Percentiles rank a stretch among this genome's conserved stretches.
phyloP scores from a whole-genome alignment of 345 rosid genomes.

The Limnanthes douglasii region DNA sequence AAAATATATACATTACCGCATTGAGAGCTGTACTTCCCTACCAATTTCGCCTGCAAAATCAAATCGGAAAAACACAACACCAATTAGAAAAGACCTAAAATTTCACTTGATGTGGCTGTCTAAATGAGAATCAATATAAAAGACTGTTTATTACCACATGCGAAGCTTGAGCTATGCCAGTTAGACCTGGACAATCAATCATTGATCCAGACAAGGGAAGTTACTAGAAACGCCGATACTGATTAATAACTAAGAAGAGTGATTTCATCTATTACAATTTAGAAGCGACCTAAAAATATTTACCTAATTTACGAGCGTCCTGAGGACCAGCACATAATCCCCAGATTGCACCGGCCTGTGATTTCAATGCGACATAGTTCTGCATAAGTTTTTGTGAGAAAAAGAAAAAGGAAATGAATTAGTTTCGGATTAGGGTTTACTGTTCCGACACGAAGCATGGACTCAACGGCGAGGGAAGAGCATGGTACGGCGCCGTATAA shows the following conservation, averaged over 20 bases:
- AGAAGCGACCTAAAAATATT: too few species aligned
- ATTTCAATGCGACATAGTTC: too few species aligned
- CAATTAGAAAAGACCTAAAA: neutral
- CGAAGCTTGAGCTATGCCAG: constrained; percentile 45
- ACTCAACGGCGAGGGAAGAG: constrained; percentile 57
- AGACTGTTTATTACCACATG: constrained; percentile 40
- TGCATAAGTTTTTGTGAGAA: too few species aligned
- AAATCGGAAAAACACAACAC: constrained; percentile 1
- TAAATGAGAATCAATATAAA: too few species aligned
- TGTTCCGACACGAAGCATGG: constrained; percentile 48
- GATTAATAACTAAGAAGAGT: neutral
- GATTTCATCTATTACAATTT: neutral
- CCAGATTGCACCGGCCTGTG: constrained; percentile 69
- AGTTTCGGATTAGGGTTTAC: constrained; percentile 12
- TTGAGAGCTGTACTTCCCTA: constrained; percentile 39
- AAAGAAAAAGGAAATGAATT: neutral
- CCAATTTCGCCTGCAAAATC: constrained; percentile 42
- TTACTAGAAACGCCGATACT: neutral
- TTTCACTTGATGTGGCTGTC: too few species aligned
- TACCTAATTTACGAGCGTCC: constrained; percentile 48
- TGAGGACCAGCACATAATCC: constrained; percentile 52
- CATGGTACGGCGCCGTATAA: constrained; percentile 41
- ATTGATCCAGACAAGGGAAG: neutral
- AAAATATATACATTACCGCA: constrained; percentile 36
- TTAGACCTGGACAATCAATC: constrained; percentile 31